phyloP scores from a whole-genome alignment of 2,329 filamentous ascomycete genomes.

The Fusarium foetens region DNA sequence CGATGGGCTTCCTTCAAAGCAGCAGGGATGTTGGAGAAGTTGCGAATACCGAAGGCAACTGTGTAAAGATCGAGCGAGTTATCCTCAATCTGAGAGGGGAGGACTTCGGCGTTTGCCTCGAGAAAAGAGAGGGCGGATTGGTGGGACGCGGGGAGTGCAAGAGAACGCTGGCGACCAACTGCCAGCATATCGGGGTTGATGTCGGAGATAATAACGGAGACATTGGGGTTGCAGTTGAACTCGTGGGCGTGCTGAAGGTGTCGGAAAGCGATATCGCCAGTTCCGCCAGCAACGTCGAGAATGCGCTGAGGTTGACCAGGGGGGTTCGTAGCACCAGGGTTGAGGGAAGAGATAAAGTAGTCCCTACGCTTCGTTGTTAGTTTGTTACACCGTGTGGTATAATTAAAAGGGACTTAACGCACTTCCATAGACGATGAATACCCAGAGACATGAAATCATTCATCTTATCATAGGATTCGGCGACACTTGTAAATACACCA shows the following conservation, averaged over 20 bases:
- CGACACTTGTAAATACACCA: conserved; percentile 93
- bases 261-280: conserved; percentile 97
- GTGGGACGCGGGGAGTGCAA: conserved; percentile 64
- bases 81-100: conserved; percentile 70
- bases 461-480: conserved; percentile 95
- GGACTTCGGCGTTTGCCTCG: conserved; percentile 87
- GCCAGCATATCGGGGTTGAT: conserved; percentile 96
- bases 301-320: conserved; percentile 70
- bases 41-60: conserved; percentile 95
- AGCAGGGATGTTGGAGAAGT: conserved; percentile 91
- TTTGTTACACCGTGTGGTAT: background rate
- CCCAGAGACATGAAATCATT: conserved; percentile 99
- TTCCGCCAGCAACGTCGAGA: conserved; percentile 96
- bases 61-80: conserved; percentile 93
- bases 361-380: conserved; percentile 62
- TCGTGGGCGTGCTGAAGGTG: conserved; percentile 90
- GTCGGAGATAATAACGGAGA: conserved; percentile 90
- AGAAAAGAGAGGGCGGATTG: conserved; percentile 76
- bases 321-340: conserved; percentile 74
- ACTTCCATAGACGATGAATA: conserved; percentile 95
- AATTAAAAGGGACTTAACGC: conserved; percentile 40
- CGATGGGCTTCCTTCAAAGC: conserved; percentile 86
- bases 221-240: conserved; percentile 77
- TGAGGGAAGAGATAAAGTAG: conserved; percentile 90
- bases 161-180: conserved; percentile 84